These are phyloP conservation scores for Pholiota molesta DNA, from an alignment of 768 basidiomycete species.

Conservation along the genomic window DNA sequence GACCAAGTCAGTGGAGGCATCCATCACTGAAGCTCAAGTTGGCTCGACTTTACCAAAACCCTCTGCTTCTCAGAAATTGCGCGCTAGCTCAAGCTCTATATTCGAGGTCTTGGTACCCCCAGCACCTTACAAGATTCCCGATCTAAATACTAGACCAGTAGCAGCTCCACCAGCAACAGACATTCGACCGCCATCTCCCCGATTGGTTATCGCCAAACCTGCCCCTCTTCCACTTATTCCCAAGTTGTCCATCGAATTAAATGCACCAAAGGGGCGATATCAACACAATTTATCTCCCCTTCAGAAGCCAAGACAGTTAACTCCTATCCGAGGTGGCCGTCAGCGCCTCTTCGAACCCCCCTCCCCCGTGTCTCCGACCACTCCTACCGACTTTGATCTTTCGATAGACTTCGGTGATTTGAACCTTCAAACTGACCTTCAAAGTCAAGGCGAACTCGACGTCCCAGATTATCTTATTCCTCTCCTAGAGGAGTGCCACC, in stretches of 20 bases:
- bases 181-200: neutral
- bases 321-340: constrained; percentile 59
- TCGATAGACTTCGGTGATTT: constrained; percentile 53
- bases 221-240: neutral
- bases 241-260: neutral
- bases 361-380: constrained; percentile 59
- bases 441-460: constrained; percentile 27
- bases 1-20: constrained; percentile 16
- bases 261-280: constrained; percentile 13
- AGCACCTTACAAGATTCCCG: constrained; percentile 31
- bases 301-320: constrained; percentile 61
- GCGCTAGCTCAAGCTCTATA: constrained; percentile 16
- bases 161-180: neutral
- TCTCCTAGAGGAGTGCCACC: constrained; percentile 72
- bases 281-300: constrained; percentile 23
- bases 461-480: constrained; percentile 60
- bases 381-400: constrained; percentile 56
- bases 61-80: constrained; percentile 6
- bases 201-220: neutral
- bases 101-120: constrained; percentile 48
- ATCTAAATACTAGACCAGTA: neutral
- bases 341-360: constrained; percentile 46
- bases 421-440: constrained; percentile 32
- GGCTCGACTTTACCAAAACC: neutral
- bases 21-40: constrained; percentile 7